Base-by-base conservation (phyloP, 768 basidiomycete genomes). In the Kondoa subrosea region DNA sequence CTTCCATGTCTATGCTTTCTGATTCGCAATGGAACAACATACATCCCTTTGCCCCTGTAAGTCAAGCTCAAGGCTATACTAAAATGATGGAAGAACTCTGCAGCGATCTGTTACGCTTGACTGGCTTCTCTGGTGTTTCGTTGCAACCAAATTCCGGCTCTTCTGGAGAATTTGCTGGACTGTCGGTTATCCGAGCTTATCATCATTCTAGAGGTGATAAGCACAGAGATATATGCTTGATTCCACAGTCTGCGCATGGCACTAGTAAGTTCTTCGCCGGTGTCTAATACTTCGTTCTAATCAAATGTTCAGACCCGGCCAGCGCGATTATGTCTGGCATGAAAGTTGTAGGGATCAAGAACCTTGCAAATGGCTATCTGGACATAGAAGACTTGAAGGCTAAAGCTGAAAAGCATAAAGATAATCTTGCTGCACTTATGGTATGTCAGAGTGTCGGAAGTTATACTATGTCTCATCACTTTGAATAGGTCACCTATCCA, bases 91-190 rank as follows among this genome's bases (percentile, higher is more conserved):
- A 90, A 87, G 95, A 97, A 80, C 81, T 99, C 67, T 91, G 93
- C 76, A 78, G 81, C 26, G 89, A 96, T 79, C 81, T 99, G 4
- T 89, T 89, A 81, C 87, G 82, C 74, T 89, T 97, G 69, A 97
- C 95, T 15, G 95, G 95, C n/a, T 95, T 96, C 80, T 83, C 89
- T 71, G 85, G 91, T 25, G 90, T 91, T 69, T 92, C 90, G 0
- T 82, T 99, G n/a, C 95, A 99, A 76, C 95, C 95, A 34, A 99
- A 99, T 78, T 97, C 95, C 16, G 95, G 95, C 57, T 95, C 95
- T 21, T 89, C 91, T 69, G 95, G 95, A 30, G 95, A 99, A 79
- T 99, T 92, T 74, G 84, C 95, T 33, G 95, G 95, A n/a, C 82
- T 99, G 26, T 86, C 84, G 64, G 87, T 96, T 69, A 96, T 99